Evolutionary conservation across 2,329 filamentous ascomycete genomes (phyloP).

Genomic region (Xylaria hypoxylon): DNA sequence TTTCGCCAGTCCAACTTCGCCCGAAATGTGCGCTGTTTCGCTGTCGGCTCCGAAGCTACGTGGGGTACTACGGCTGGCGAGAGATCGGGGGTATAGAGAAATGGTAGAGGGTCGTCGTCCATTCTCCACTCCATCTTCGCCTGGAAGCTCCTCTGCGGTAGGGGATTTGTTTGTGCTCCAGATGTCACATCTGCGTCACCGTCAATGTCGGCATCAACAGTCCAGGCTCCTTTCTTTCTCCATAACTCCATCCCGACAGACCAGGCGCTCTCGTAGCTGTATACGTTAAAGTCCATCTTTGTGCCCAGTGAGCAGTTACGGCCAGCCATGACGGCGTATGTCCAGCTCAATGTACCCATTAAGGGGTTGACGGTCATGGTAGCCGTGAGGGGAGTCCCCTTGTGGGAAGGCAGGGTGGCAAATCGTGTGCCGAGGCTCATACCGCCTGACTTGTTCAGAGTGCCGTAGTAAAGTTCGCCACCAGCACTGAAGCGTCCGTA

Average conservation of each 20-base stretch:
- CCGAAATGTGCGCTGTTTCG: conserved; percentile 59
- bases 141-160: conserved; percentile 59
- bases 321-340: conserved; percentile 90
- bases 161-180: conserved; percentile 32
- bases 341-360: conserved; percentile 92
- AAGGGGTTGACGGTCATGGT: conserved; percentile 93
- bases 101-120: conserved; percentile 37
- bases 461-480: conserved; percentile 94
- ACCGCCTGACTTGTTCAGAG: conserved; percentile 92
- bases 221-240: conserved; percentile 69
- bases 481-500: conserved; percentile 90
- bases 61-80: conserved; percentile 9
- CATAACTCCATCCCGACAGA: conserved; percentile 93
- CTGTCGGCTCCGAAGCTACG: conserved; percentile 2
- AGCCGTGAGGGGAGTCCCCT: conserved; percentile 91
- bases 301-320: conserved; percentile 86
- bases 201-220: conserved; percentile 54
- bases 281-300: conserved; percentile 96
- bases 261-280: conserved; percentile 96
- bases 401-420: conserved; percentile 82
- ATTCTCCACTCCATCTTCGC: conserved; percentile 64
- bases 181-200: conserved; percentile 48
- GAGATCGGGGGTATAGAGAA: conserved; percentile 24
- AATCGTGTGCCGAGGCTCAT: conserved; percentile 91
- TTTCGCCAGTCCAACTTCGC: conserved; percentile 64